Evolutionary conservation across 495 filamentous ascomycete genomes (phyloP).

Genomic region (Talaromyces liani): DNA sequence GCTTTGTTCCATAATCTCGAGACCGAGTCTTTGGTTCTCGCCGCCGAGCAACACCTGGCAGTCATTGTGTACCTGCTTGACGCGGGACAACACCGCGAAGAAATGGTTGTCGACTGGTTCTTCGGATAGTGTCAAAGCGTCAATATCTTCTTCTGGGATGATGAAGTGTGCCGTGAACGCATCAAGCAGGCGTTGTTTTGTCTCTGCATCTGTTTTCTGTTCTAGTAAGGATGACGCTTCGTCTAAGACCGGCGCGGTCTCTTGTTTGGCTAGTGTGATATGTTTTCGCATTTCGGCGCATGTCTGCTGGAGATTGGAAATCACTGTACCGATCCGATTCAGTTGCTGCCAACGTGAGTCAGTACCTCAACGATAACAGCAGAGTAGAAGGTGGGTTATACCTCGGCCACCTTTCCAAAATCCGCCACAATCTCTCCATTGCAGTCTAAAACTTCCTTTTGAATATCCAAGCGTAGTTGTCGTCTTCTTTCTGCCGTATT

Average conservation of each 20-base stretch:
- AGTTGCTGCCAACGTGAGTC: conserved; percentile 55
- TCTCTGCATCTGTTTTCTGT: conserved; percentile 70
- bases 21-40: conserved; percentile 77
- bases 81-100: conserved; percentile 70
- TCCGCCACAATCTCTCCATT: conserved; percentile 88
- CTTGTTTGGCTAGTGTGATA: conserved; percentile 62
- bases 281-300: conserved; percentile 76
- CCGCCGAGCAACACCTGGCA: conserved; percentile 83
- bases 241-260: conserved; percentile 68
- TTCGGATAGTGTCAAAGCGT: conserved; percentile 62
- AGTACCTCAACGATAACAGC: not conserved
- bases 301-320: conserved; percentile 69
- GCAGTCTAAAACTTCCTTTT: conserved; percentile 87
- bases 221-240: conserved; percentile 69
- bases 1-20: conserved; percentile 87
- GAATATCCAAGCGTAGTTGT: conserved; percentile 72
- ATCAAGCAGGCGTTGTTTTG: conserved; percentile 76
- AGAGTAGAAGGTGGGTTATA: conserved; percentile 21
- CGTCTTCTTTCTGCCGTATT: conserved; percentile 78
- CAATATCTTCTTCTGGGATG: conserved; percentile 69
- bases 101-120: conserved; percentile 82
- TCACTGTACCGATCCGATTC: conserved; percentile 70
- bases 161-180: conserved; percentile 82
- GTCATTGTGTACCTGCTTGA: conserved; percentile 81
- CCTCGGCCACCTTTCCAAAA: conserved; percentile 87